Evolutionary conservation across 768 basidiomycete genomes (phyloP), one percentile per base, ranked within the genome.

Genomic region (Neoboletus brunneissimus): DNA sequence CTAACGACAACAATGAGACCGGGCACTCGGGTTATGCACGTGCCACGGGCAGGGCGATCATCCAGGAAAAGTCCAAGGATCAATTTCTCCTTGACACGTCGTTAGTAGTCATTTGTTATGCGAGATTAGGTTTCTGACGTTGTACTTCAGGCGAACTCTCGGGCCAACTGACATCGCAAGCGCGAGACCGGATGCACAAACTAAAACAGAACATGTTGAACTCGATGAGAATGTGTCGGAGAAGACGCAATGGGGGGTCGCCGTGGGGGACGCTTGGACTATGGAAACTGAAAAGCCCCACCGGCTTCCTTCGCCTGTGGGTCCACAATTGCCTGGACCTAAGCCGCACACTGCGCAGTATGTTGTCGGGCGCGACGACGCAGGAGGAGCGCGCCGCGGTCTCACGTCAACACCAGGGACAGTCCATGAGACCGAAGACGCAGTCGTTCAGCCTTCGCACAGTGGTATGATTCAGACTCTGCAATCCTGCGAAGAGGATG

Each of bases 91-190:
- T 48, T 18, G 20, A 51, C 27, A 16, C 22, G 2, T 27, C 16
- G 62, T 67, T 27, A 3, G 62, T 64, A 16, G 18, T 45, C 29
- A 4, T 37, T 49, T 41, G 12, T 32, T 13, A 2, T 23, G 4
- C 11, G 18, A 18, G 11, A 25, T 3, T 32, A 5, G 16, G 18
- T 29, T 57, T 44, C 31, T 60, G 46, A 65, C 6, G 18, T 27
- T 18, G 16, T 4, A 8, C 47, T 34, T 44, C 7, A 67, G 64
- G 27, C 62, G 9, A 29, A 32, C 22, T 16, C 5, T n/a, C 3
- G 12, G 15, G 35, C 13, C 50, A 25, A 32, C 29, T 20, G 8
- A 40, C 12, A 12, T 46, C 23, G 16, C 31, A 12, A 35, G 25
- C 12, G 13, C 29, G 6, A 27, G 12, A 25, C 18, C 22, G 31